phyloP scores from a whole-genome alignment of 2,329 filamentous ascomycete species.

The Penicillium sp. region DNA sequence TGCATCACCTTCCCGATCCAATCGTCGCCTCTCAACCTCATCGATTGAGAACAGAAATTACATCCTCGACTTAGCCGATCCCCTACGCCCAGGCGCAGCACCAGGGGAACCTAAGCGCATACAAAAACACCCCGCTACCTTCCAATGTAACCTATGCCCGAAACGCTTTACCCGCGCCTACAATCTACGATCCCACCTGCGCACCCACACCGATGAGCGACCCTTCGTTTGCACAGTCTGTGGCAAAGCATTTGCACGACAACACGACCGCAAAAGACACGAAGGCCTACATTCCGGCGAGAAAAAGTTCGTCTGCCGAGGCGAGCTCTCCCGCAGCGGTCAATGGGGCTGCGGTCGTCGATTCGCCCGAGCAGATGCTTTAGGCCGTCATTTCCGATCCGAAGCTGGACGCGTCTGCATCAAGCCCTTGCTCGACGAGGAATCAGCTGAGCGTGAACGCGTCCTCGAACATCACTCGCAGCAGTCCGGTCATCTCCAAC shows the following conservation, averaged over 20 bases:
- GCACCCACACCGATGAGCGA: constrained; percentile 95
- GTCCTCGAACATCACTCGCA: constrained; percentile 71
- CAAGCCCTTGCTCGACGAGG: constrained; percentile 94
- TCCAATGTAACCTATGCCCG: constrained; percentile 89
- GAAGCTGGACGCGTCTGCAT: constrained; percentile 96
- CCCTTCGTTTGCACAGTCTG: constrained; percentile 97
- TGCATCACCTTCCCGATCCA: constrained; percentile 45
- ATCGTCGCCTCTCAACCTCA: constrained; percentile 47
- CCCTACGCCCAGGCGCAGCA: constrained; percentile 71
- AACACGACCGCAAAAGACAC: constrained; percentile 96
- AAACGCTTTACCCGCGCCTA: constrained; percentile 97
- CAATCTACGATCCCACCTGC: constrained; percentile 90
- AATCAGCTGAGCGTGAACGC: constrained; percentile 79
- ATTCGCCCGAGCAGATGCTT: constrained; percentile 91
- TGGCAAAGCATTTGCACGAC: constrained; percentile 93
- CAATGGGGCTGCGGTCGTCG: constrained; percentile 92
- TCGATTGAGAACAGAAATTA: constrained; percentile 66
- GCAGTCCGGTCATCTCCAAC: constrained; percentile 60
- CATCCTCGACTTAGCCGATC: constrained; percentile 88
- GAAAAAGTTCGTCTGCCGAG: constrained; percentile 98
- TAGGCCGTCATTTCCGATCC: constrained; percentile 91
- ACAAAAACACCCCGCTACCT: constrained; percentile 96
- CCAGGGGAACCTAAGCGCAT: constrained; percentile 72
- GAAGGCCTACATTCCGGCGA: constrained; percentile 95
- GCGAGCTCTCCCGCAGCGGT: constrained; percentile 77